Base-by-base conservation (phyloP, 495 filamentous ascomycete genomes). In the Penicillium lividum region DNA sequence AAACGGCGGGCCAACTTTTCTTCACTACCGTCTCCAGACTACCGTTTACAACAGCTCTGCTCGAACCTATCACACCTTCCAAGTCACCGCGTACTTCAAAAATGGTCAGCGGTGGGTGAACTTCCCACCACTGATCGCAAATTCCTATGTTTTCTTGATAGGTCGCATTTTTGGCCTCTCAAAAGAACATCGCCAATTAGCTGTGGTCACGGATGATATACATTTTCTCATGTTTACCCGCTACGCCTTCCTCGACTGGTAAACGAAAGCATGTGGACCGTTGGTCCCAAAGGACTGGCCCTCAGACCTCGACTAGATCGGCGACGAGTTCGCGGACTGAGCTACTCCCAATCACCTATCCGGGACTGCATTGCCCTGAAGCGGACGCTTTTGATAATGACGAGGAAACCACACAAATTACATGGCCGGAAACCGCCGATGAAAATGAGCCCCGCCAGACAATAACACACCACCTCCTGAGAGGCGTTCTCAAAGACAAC, bases 181-280 rank as follows among this genome's bases (percentile, higher is more conserved):
- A 9, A 66, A 62, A 57, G 57, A 66, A 34, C 5, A 53, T 50
- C 56, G 42, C 30, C 63, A 66, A 31, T 42, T 63, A 47, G 63
- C 53, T 34, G 9, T 63, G 2, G 3, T 63, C 1, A 63, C 48
- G 6, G 56, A 63, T 8, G 51, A 62, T 38, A 58, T 65, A 58
- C 58, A 65, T 53, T 61, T 65, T 27, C 62, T 65, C 10, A n/a
- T 10, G 3, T 51, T n/a, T 60, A 22, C 51, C 58, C 16, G 16
- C 58, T n/a, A 60, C 44, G 31, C 58, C 33, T 4, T 54, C 58
- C 18, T 49, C 58, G 16, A 55, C 51, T 27, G 45, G 51, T 51
- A 60, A 56, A 50, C 51, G 52, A 27, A 60, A 60, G 31, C 58
- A 36, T 7, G 5, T 33, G 5, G 44, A 60, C 52, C 58, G 52